A percentile compares a stretch with the other conserved stretches of the same genome.
Conservation (phyloP, 2,329 filamentous ascomycete species). For the Botryotinia calthae region DNA sequence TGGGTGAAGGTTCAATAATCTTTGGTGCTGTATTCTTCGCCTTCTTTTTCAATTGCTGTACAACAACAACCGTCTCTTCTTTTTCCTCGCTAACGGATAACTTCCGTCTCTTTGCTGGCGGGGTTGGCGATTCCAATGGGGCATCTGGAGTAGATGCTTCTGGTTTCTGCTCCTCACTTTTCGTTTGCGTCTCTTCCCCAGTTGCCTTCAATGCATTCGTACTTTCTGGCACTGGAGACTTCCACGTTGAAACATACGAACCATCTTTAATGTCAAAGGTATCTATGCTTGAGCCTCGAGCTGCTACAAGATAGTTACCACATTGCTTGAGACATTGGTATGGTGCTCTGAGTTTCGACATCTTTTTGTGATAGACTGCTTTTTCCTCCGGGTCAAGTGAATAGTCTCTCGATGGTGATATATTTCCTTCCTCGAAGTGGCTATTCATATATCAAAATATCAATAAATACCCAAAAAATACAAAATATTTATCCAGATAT, state of each 20-base stretch:
- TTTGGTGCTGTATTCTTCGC: constrained; percentile 26
- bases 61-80: constrained; percentile 22
- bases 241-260: constrained; percentile 50
- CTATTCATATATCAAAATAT: background rate
- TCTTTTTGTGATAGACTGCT: constrained; percentile 2
- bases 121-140: constrained; percentile 20
- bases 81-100: constrained; percentile 24
- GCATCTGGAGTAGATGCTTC: constrained; percentile 12
- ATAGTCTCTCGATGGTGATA: too few relatives aligned
- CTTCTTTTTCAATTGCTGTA: constrained; percentile 28
- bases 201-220: constrained; percentile 2
- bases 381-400: background rate
- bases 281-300: constrained; percentile 69
- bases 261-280: constrained; percentile 61
- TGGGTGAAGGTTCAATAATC: constrained; percentile 56
- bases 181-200: constrained; percentile 1
- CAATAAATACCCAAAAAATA: background rate
- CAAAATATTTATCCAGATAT: background rate
- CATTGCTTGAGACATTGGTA: constrained; percentile 60
- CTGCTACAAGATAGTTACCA: constrained; percentile 65
- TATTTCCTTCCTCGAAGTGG: background rate
- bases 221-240: constrained; percentile 28
- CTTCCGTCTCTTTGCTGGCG: constrained; percentile 39
- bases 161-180: background rate
- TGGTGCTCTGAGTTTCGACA: constrained; percentile 50